Evolutionary conservation across 176 grass and related monocot genomes (phyloP), one percentile per base, ranked within the genome.

Genomic region (Cenchrus fungigraminus): DNA sequence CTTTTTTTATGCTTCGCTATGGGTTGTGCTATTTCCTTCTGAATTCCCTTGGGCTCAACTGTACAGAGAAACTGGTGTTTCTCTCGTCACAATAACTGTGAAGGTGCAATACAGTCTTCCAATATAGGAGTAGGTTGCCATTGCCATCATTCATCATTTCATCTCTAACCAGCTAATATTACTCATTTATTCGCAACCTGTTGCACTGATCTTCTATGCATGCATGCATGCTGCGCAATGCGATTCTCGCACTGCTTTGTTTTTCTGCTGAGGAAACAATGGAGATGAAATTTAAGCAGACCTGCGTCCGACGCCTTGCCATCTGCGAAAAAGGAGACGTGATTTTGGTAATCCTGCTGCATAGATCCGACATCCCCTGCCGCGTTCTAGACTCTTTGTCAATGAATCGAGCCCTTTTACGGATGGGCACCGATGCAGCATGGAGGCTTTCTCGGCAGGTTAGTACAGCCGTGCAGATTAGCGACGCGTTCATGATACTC

Each of bases 31-130:
- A 68, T 79, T 73, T 61, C 12, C 78, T 73, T 31, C 67, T 20
- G 71, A 64, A 81, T 19, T 77, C 79, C 8, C 28, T 5, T 84
- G 59, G 20, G n/a, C 71, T 82, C 22, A 31, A 56, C 34, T 67
- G n/a, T 68, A 68, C 42, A 10, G 42, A 83, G 59, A 82, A 88
- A 81, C 71, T 13, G 17, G 47, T 45, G 10, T 70, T 71, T 85
- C 77, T 54, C 44, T 25, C 25, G 25, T 25, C 25, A 25, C 25
- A 25, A 25, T 59, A 29, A 50, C 40, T 71, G 50, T 15, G 40
- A 74, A 79, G 57, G 10, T 65, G 64, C 63, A 76, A 50, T 76
- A n/a, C 9, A 47, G 45, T 46, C 54, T 37, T 70, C 42, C 14
- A 5, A 69, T 29, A 8, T 7, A 58, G 19, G 19, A 22, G 58